These are phyloP conservation scores for Metarhizium anisopliae DNA, from an alignment of 2,329 filamentous ascomycete genomes.

Conservation along the genomic window DNA sequence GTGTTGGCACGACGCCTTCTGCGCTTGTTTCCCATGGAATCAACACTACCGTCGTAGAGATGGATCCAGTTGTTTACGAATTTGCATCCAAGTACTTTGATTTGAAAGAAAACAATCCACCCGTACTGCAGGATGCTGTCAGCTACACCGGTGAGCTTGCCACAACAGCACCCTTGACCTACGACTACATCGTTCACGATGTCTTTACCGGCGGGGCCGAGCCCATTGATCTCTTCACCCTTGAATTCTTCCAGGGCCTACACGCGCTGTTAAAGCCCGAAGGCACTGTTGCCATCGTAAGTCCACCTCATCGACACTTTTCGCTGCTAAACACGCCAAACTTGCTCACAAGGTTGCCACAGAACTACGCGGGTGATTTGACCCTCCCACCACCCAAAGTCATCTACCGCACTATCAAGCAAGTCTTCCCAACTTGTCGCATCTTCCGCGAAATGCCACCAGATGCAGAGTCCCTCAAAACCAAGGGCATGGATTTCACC, in stretches of 20 bases:
- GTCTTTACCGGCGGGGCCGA: constrained; percentile 97
- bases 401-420: constrained; percentile 71
- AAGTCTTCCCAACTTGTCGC: constrained; percentile 81
- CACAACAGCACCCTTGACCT: constrained; percentile 39
- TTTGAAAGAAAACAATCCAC: constrained; percentile 66
- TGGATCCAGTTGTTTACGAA: constrained; percentile 81
- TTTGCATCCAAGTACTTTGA: constrained; percentile 79
- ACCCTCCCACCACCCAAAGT: constrained; percentile 65
- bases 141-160: constrained; percentile 48
- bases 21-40: constrained; percentile 83
- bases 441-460: constrained; percentile 73
- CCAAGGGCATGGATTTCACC: constrained; percentile 62
- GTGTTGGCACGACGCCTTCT: constrained; percentile 83
- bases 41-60: constrained; percentile 87
- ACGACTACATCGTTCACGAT: constrained; percentile 93
- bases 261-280: constrained; percentile 62
- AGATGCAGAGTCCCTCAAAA: constrained; percentile 36
- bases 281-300: constrained; percentile 80
- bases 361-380: constrained; percentile 95
- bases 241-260: constrained; percentile 70
- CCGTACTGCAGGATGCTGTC: constrained; percentile 76
- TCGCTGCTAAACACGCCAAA: neutral
- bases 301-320: constrained; percentile 20
- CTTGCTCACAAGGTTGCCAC: constrained; percentile 1
- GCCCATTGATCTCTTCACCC: constrained; percentile 78